Conservation (phyloP, 345 rosid genomes). For the Hevea brasiliensis region DNA sequence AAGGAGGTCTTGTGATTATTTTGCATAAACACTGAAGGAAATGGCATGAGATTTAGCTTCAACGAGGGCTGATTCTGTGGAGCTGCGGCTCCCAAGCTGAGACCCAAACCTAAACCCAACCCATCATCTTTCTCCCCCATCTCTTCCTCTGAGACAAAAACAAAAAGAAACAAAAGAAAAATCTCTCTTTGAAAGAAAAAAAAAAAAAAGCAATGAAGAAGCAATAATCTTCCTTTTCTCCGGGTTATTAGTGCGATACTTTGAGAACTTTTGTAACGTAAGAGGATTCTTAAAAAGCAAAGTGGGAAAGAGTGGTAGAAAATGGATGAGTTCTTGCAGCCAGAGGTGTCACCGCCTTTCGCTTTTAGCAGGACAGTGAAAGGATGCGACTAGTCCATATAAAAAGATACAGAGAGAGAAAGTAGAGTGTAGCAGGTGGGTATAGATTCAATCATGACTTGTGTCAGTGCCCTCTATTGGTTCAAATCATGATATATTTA, state of each 20-base stretch:
- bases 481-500: slow-evolving; percentile 22
- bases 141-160: neutral
- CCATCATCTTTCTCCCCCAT: slow-evolving; percentile 63
- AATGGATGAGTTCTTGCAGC: slow-evolving; percentile 26
- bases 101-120: slow-evolving; percentile 53
- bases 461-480: slow-evolving; percentile 54
- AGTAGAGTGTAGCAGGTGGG: slow-evolving; percentile 46
- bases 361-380: slow-evolving; percentile 39
- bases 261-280: neutral
- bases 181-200: too few relatives aligned
- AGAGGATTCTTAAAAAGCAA: slow-evolving; percentile 23
- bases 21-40: slow-evolving; percentile 40
- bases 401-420: slow-evolving; percentile 18
- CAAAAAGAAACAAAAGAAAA: too few relatives aligned
- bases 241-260: too few relatives aligned
- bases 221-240: too few relatives aligned
- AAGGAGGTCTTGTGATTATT: slow-evolving; percentile 35
- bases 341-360: slow-evolving; percentile 34
- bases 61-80: slow-evolving; percentile 33
- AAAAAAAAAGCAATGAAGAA: too few relatives aligned
- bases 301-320: slow-evolving; percentile 24
- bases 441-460: slow-evolving; percentile 66
- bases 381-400: slow-evolving; percentile 49
- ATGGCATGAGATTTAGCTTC: slow-evolving; percentile 44
- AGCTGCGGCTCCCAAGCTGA: slow-evolving; percentile 34